phyloP scores from a whole-genome alignment of 768 basidiomycete species.

The Trametes meyenii region DNA sequence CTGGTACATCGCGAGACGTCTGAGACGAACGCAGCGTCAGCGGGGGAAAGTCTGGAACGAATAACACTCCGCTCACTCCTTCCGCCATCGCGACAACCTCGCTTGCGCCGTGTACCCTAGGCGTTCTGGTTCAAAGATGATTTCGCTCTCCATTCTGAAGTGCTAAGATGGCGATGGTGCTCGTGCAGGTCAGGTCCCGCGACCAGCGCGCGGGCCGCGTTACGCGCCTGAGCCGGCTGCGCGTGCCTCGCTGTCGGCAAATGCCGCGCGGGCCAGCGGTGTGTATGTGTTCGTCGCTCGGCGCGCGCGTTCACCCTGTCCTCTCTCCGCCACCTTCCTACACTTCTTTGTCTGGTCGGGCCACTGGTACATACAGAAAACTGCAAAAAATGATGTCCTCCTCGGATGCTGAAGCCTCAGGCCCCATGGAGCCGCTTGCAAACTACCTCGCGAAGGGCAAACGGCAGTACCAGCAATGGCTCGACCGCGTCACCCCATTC shows the following conservation, averaged over 20 bases:
- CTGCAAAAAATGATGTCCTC: conserved; percentile 32
- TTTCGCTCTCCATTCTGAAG: not conserved
- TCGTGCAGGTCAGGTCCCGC: not conserved
- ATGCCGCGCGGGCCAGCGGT: conserved; percentile 12
- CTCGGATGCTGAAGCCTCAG: conserved; percentile 26
- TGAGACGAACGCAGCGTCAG: not conserved
- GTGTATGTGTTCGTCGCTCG: not conserved
- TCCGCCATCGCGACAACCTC: too few species aligned
- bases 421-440: conserved; percentile 35
- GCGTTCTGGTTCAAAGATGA: not conserved
- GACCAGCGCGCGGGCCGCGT: not conserved
- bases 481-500: conserved; percentile 94
- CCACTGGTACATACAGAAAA: not conserved
- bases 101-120: too few species aligned
- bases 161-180: not conserved
- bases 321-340: not conserved
- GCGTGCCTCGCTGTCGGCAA: conserved; percentile 5
- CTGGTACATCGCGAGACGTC: conserved; percentile 21
- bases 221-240: not conserved
- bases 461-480: conserved; percentile 80
- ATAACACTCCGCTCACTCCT: too few species aligned
- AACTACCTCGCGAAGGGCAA: conserved; percentile 52
- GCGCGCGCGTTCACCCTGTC: not conserved
- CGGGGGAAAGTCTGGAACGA: not conserved
- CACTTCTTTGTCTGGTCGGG: not conserved